A percentile compares a stretch with the other conserved stretches of the same genome.
phyloP scores from a whole-genome alignment of 2,329 filamentous ascomycete genomes.

The Neopestalotiopsis rosae region DNA sequence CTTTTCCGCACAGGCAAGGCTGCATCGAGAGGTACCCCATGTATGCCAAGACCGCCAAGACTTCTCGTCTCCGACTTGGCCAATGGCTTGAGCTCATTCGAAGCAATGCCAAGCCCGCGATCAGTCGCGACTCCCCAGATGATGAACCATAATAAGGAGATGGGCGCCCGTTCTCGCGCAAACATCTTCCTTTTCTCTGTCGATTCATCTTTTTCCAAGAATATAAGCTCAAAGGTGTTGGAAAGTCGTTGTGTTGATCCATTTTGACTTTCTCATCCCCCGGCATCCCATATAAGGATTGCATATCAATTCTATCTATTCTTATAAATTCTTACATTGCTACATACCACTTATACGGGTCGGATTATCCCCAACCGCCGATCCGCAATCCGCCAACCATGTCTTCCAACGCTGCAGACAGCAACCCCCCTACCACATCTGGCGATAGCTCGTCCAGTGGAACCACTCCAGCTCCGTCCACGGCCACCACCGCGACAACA shows the following conservation, averaged over 20 bases:
- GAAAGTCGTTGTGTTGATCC: neutral
- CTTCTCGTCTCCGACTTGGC: neutral
- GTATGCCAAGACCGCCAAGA: constrained; percentile 1
- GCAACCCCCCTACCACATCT: constrained; percentile 9
- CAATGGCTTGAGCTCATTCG: constrained; percentile 1
- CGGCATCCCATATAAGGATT: neutral
- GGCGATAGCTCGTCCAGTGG: constrained; percentile 16
- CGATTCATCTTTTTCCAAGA: neutral
- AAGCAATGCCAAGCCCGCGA: constrained; percentile 3
- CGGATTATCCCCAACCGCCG: neutral
- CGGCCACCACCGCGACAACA: constrained; percentile 9
- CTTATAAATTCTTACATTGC: neutral
- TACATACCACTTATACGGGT: neutral
- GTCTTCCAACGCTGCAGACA: constrained; percentile 10
- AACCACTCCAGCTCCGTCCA: constrained; percentile 13
- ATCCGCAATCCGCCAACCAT: constrained; percentile 1
- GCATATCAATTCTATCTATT: neutral
- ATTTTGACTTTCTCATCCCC: neutral
- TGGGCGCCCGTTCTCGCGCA: constrained; percentile 1
- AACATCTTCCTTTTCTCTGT: neutral
- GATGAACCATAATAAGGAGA: constrained; percentile 15
- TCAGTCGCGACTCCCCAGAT: constrained; percentile 4
- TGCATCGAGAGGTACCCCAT: neutral
- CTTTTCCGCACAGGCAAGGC: neutral
- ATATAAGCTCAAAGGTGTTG: neutral